Percentiles rank a stretch among this genome's conserved stretches.
These are phyloP conservation scores for Plasmodium falciparum DNA, from an alignment of 169 alveolate species.

Conservation along the genomic window DNA sequence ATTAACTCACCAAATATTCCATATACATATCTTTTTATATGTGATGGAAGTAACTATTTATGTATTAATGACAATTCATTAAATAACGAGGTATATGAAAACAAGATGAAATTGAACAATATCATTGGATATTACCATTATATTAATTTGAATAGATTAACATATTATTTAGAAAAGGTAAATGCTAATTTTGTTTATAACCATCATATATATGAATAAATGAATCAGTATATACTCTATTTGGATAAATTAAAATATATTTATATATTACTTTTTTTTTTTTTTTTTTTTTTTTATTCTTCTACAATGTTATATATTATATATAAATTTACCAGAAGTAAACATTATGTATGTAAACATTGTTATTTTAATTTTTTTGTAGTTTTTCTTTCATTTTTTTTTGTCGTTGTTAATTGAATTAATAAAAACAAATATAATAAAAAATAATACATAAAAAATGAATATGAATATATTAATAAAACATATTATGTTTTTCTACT, in stretches of 20 bases:
- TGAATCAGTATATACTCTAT: background rate
- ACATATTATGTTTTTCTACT: constrained; percentile 71
- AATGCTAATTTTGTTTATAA: background rate
- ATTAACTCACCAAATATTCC: constrained; percentile 1
- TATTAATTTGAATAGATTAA: constrained; percentile 60
- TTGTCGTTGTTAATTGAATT: too few species aligned
- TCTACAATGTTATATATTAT: background rate
- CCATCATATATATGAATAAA: background rate
- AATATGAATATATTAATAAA: background rate
- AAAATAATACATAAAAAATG: background rate
- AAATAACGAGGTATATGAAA: constrained; percentile 7
- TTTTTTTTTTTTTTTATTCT: background rate
- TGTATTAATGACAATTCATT: constrained; percentile 65
- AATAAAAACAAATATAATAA: too few species aligned
- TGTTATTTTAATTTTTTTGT: background rate
- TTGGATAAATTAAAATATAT: too few species aligned
- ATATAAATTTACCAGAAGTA: background rate
- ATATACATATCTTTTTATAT: constrained; percentile 49
- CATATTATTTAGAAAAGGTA: constrained; percentile 37
- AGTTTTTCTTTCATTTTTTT: too few species aligned
- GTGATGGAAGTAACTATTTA: constrained; percentile 69
- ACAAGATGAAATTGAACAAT: constrained; percentile 39
- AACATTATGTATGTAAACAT: background rate
- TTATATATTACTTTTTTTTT: background rate
- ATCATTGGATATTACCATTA: constrained; percentile 61